Conservation (phyloP, 2,329 filamentous ascomycete species). For the Monilinia polystroma region DNA sequence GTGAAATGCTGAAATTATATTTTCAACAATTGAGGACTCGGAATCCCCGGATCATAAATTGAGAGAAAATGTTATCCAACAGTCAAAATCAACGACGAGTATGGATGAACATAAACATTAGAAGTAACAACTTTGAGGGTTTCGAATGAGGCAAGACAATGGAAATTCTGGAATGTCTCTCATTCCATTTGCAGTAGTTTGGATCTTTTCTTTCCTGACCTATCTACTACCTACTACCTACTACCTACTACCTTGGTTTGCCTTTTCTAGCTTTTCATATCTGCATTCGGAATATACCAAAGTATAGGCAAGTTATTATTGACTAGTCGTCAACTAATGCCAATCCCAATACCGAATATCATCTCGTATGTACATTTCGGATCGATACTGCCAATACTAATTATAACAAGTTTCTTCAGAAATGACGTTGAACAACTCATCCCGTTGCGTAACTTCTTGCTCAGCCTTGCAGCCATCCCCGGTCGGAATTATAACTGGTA, state of each 20-base stretch:
- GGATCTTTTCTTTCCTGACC: background rate
- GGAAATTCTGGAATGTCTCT: constrained; percentile 8
- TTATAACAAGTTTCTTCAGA: background rate
- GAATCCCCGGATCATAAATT: background rate
- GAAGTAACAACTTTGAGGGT: background rate
- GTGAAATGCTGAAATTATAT: background rate
- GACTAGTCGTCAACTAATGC: background rate
- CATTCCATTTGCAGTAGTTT: constrained; percentile 2
- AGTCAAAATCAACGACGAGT: background rate
- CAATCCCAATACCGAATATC: background rate
- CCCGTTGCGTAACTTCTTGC: constrained; percentile 11
- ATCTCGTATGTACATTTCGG: background rate
- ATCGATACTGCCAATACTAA: background rate
- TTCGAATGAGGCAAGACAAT: constrained; percentile 8
- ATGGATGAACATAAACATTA: background rate
- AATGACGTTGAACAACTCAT: constrained; percentile 11
- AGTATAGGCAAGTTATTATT: background rate
- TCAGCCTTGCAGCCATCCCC: constrained; percentile 11
- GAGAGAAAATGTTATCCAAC: background rate
- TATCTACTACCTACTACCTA: background rate
- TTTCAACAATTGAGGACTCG: background rate
- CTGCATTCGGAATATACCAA: constrained; percentile 1
- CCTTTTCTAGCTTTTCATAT: background rate
- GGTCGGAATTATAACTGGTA: background rate
- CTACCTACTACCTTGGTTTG: background rate